Evolutionary conservation across 2,329 filamentous ascomycete genomes (phyloP).

Genomic region (Fusarium burgessii): DNA sequence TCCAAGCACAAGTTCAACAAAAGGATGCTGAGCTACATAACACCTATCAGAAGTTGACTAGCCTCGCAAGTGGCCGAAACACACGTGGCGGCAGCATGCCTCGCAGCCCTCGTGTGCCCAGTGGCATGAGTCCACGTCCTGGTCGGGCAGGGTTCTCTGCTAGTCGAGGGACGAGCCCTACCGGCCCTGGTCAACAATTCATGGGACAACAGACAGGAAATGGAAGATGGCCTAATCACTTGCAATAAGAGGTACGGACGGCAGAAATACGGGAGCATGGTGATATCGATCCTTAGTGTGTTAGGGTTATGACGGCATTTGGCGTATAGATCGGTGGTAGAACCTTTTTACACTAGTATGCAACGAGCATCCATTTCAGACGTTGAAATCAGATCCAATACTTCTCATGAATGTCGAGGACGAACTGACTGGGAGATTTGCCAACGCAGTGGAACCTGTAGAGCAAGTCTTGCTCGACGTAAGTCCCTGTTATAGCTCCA

Average conservation of each 20-base stretch:
- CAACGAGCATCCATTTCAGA: slow-evolving; percentile 5
- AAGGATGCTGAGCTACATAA: slow-evolving; percentile 63
- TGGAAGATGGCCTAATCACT: slow-evolving; percentile 56
- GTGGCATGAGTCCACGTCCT: slow-evolving; percentile 63
- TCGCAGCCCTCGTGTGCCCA: slow-evolving; percentile 65
- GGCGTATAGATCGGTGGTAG: slow-evolving; percentile 9
- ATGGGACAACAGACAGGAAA: slow-evolving; percentile 55
- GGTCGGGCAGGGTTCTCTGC: slow-evolving; percentile 49
- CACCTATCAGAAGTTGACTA: slow-evolving; percentile 61
- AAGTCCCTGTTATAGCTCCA: neutral
- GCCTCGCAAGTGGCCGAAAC: slow-evolving; percentile 63
- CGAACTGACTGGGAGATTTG: neutral
- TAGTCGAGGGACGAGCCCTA: slow-evolving; percentile 65
- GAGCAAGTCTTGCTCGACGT: neutral
- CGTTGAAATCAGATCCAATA: neutral
- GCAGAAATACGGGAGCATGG: neutral
- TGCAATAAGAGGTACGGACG: slow-evolving; percentile 53
- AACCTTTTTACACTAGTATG: neutral
- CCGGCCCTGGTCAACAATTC: slow-evolving; percentile 55
- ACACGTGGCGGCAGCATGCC: slow-evolving; percentile 69
- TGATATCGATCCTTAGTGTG: slow-evolving; percentile 19
- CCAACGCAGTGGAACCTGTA: neutral
- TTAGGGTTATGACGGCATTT: slow-evolving; percentile 9
- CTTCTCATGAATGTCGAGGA: neutral
- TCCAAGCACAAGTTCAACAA: slow-evolving; percentile 59